A percentile compares a stretch with the other conserved stretches of the same genome.
phyloP scores from a whole-genome alignment of 129 eudicot species.

The Escallonia herrerae region DNA sequence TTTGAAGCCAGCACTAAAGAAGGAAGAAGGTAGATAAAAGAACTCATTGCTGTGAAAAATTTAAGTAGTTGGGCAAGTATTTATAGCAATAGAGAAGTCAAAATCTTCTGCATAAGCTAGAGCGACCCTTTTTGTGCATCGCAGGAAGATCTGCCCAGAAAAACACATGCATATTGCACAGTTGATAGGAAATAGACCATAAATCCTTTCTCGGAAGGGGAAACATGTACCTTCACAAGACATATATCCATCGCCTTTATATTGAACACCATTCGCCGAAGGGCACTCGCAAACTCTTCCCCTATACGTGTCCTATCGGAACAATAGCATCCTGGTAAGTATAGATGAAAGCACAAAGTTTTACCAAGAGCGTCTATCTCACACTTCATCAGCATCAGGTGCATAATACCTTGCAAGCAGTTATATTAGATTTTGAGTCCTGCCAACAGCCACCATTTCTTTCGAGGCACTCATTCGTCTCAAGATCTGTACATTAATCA shows the following conservation, averaged over 20 bases:
- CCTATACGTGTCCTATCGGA: constrained; percentile 75
- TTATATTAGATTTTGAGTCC: constrained; percentile 49
- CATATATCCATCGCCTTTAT: constrained; percentile 83
- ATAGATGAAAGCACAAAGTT: neutral
- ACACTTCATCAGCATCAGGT: constrained; percentile 3
- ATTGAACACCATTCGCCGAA: constrained; percentile 67
- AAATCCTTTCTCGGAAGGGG: neutral
- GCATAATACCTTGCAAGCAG: constrained; percentile 76
- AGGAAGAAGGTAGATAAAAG: no score
- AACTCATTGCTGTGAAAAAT: no score
- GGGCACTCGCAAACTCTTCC: constrained; percentile 97
- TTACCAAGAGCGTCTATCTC: neutral
- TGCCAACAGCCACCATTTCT: constrained; percentile 90
- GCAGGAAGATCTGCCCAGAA: neutral
- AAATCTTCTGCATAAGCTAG: no score
- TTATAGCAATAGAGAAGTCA: no score
- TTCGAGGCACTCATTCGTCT: constrained; percentile 85
- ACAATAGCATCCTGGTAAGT: neutral
- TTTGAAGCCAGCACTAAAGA: no score
- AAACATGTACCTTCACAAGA: constrained; percentile 59
- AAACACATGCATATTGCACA: neutral
- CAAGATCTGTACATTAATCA: constrained; percentile 45
- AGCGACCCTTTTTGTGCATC: no score
- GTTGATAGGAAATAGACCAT: neutral
- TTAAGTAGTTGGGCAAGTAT: no score